These are phyloP conservation scores for Auricularia heimuer DNA, from an alignment of 768 basidiomycete species.

Conservation along the genomic window DNA sequence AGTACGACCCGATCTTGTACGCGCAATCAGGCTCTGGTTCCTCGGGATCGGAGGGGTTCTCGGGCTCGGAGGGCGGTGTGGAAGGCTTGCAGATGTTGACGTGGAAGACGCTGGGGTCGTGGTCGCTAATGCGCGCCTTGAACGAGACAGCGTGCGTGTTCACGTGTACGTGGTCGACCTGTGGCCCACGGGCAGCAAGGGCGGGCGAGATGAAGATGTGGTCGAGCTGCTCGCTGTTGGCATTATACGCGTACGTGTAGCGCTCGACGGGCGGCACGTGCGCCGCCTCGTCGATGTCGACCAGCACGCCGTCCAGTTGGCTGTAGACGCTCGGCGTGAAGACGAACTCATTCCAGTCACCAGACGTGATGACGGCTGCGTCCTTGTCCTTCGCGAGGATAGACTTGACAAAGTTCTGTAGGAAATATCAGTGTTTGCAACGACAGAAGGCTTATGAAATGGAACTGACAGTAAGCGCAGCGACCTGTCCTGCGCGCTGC, in stretches of 20 bases:
- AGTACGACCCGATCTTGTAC: background rate
- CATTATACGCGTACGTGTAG: conserved; percentile 52
- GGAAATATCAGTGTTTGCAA: background rate
- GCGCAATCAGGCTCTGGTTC: background rate
- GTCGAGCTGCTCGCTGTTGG: conserved; percentile 50
- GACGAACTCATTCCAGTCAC: conserved; percentile 54
- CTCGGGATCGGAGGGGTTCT: background rate
- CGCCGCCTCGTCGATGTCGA: conserved; percentile 44
- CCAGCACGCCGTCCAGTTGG: conserved; percentile 31
- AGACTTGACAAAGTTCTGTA: conserved; percentile 32
- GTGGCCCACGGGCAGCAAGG: conserved; percentile 29
- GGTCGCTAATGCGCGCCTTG: conserved; percentile 40
- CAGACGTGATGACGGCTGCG: conserved; percentile 44
- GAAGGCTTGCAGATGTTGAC: conserved; percentile 34
- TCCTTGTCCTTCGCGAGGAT: conserved; percentile 32
- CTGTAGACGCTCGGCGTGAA: conserved; percentile 43
- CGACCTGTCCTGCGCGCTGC: conserved; percentile 40
- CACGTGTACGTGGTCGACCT: conserved; percentile 50
- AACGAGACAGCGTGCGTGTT: conserved; percentile 45
- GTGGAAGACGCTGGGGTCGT: conserved; percentile 48
- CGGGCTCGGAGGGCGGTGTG: background rate
- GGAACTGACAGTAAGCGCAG: conserved; percentile 34
- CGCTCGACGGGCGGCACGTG: conserved; percentile 38
- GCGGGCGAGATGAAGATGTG: conserved; percentile 44
- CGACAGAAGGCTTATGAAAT: conserved; percentile 13